Evolutionary conservation across 192 early-diverging fungal genomes (phyloP), one percentile per base, ranked within the genome.

Genomic region (Gamsiella multidivaricata): DNA sequence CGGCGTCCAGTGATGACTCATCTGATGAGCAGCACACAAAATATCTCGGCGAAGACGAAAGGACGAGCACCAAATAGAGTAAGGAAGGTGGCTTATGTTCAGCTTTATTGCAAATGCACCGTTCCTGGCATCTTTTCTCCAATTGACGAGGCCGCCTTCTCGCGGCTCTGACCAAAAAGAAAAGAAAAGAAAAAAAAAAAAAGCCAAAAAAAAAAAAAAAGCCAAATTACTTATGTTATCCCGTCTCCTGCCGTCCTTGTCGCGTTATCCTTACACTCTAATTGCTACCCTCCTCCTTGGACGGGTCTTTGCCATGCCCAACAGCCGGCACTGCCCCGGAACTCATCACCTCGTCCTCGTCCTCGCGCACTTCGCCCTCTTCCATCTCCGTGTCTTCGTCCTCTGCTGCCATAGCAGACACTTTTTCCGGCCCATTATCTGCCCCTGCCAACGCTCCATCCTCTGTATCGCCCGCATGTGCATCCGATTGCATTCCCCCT

Each of bases 371-470:
- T 39, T 78, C 74, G 14, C 74, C 74, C 22, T 78, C 74, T 23
- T 78, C 74, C 74, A 78, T 78, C 53, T 78, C 74, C 8, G 65
- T 78, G 47, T 69, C 74, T 15, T 78, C 65, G 17, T 64, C 60
- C 17, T 55, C 52, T 5, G 45, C 45, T 12, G 45, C 45, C 45
- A n/a, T 5, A 9, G 15, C 45, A 18, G 45, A 46, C 17, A 18
- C 45, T 18, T 18, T 10, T 18, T 46, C 45, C 4, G n/a, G 15
- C 4, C 17, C n/a, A 9, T 46, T 18, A 18, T 4, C 4, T 5
- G 45, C 45, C n/a, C 45, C 15, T 10, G 45, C n/a, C n/a, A 18
- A 46, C 29, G 25, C 3, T 37, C 34, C 9, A 29, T n/a, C 20
- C 49, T 64, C 50, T 34, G 5, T 41, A 1, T 37, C n/a, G 5